Evolutionary conservation across 2,329 filamentous ascomycete genomes (phyloP).

Genomic region (Diplocarpon rosae): DNA sequence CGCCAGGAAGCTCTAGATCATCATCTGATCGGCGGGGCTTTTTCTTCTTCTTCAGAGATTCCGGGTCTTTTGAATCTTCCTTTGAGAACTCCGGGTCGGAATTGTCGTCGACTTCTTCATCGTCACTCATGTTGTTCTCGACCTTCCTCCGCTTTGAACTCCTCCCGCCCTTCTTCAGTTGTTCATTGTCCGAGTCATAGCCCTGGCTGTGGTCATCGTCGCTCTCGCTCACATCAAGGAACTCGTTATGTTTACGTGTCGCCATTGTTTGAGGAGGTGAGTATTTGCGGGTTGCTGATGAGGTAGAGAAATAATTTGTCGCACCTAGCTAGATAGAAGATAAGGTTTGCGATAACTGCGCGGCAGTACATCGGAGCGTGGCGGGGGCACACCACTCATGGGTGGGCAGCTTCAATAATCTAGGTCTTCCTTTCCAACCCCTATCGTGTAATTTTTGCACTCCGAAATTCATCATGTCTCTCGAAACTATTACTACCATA

Average conservation of each 20-base stretch:
- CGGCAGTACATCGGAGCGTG: too few relatives aligned
- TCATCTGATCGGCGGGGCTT: conserved; percentile 22
- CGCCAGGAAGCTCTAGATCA: conserved; percentile 33
- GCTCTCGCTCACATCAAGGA: conserved; percentile 50
- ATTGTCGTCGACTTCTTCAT: conserved; percentile 20
- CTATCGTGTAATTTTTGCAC: conserved; percentile 8
- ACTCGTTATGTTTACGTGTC: conserved; percentile 60
- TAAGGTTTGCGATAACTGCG: conserved; percentile 5
- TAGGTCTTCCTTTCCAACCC: too few relatives aligned
- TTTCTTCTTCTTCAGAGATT: conserved; percentile 1
- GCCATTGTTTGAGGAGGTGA: conserved; percentile 38
- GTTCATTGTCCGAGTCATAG: conserved; percentile 55
- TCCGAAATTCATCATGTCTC: conserved; percentile 38
- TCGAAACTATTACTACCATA: conserved; percentile 63
- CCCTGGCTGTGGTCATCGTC: conserved; percentile 39
- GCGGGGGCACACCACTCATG: too few relatives aligned
- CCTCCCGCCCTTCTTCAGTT: conserved; percentile 54
- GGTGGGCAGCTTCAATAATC: too few relatives aligned
- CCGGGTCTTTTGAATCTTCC: conserved; percentile 23
- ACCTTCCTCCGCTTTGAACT: conserved; percentile 54
- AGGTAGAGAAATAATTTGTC: not conserved
- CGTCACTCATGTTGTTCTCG: conserved; percentile 32
- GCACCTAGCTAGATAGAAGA: not conserved
- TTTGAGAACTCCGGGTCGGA: conserved; percentile 5
- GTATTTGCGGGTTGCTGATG: not conserved